Base-by-base conservation (phyloP, 2,329 filamentous ascomycete genomes). In the Metarhizium brunneum region DNA sequence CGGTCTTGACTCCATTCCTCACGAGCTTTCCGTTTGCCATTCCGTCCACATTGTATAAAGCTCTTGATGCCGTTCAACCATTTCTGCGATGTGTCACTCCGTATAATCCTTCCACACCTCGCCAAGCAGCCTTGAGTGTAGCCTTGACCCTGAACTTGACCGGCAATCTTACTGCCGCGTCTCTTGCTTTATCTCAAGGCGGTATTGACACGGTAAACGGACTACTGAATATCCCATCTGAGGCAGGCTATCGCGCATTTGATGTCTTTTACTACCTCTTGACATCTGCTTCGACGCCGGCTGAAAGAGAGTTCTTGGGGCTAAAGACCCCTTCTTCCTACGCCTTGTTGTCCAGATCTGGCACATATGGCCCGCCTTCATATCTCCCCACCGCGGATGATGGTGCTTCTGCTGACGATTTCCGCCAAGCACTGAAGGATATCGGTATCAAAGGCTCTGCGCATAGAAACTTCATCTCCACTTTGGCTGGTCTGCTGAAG, bases 181-280 rank as follows among this genome's bases (percentile, higher is more conserved):
- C 84, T 2, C 71, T 97, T 52, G 85, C 90, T 30, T 74, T 99
- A 7, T 92, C 92, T 0, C 87, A 90, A 43, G 88, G 90, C 3
- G 94, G 94, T 18, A 88, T 99, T 58, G 89, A 99, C 67, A 94
- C 91, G 0, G 73, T 79, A 20, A 84, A 84, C 59, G 94, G 92
- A 47, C 77, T 99, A 11, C 76, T 96, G 16, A 84, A 88, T 56
- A 83, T 99, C 16, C 89, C 94, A 0, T 71, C 84, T 0, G 85
- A 96, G 66, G 67, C 84, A 6, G 94, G 94, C 13, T 90, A 90
- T 70, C 86, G 94, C 59, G 94, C 92, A 3, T 99, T 99, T 63
- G 92, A 99, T 66, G 94, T 95, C 52, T 97, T 99, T 68, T 97
- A 99, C 74, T 97, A 96, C 65, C 83, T 99, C 1, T 79, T 97